phyloP scores from a whole-genome alignment of 352 stramenopile genomes.

The Phytophthora pinifolia region DNA sequence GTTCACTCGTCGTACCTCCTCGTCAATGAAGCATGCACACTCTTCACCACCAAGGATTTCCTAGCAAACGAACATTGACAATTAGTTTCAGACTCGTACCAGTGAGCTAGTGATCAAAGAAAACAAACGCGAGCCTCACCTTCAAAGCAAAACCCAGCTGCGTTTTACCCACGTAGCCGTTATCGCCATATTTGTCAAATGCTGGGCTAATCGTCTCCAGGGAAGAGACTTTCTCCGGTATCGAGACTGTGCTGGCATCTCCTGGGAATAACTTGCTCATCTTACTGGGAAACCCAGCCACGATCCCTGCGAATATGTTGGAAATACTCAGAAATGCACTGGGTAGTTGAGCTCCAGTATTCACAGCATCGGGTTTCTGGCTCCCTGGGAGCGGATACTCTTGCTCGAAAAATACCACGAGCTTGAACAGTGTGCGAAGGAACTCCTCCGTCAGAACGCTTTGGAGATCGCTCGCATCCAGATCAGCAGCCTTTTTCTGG shows the following conservation, averaged over 20 bases:
- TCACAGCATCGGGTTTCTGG: not conserved
- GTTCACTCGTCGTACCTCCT: constrained; percentile 47
- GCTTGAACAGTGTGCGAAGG: constrained; percentile 65
- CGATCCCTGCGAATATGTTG: constrained; percentile 69
- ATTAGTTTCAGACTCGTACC: not conserved
- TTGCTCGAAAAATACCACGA: constrained; percentile 75
- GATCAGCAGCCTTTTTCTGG: constrained; percentile 55
- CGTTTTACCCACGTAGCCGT: constrained; percentile 27
- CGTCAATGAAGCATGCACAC: constrained; percentile 53
- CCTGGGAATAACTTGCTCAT: constrained; percentile 57
- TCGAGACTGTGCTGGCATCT: constrained; percentile 13
- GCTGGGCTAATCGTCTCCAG: constrained; percentile 3
- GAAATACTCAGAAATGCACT: constrained; percentile 53
- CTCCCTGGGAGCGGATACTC: constrained; percentile 41
- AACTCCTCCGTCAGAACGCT: constrained; percentile 78
- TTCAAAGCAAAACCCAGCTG: constrained; percentile 32
- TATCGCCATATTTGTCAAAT: constrained; percentile 35
- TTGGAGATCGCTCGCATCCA: constrained; percentile 78
- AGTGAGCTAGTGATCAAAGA: not conserved
- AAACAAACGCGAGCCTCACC: constrained; percentile 21
- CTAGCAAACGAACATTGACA: constrained; percentile 14
- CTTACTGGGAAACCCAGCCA: constrained; percentile 48
- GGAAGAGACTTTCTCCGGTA: constrained; percentile 22
- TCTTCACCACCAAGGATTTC: constrained; percentile 16
- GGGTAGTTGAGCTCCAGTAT: constrained; percentile 21